A percentile compares a stretch with the other conserved stretches of the same genome.
These are phyloP conservation scores for Parasitella parasitica DNA, from an alignment of 371 early-diverging fungal species.

Conservation along the genomic window DNA sequence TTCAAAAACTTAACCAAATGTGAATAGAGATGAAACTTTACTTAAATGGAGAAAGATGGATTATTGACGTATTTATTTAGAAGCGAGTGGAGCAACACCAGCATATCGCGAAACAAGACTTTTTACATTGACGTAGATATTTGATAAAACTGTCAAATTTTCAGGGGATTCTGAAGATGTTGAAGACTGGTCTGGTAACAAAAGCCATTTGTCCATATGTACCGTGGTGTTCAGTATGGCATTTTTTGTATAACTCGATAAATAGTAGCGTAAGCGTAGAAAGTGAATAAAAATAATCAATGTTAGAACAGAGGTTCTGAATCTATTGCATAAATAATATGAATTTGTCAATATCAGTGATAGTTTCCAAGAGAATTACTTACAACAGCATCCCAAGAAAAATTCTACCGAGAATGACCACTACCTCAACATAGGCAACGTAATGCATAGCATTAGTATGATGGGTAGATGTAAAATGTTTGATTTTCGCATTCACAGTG, in stretches of 20 bases:
- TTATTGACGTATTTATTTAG: neutral
- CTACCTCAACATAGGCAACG: slow-evolving; percentile 80
- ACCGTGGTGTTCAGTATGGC: slow-evolving; percentile 54
- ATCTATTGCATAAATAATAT: slow-evolving; percentile 25
- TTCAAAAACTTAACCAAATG: too few species aligned
- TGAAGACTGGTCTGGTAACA: slow-evolving; percentile 3
- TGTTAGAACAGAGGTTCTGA: slow-evolving; percentile 73
- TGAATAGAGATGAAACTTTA: too few species aligned
- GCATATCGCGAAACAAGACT: slow-evolving; percentile 55
- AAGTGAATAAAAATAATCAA: slow-evolving; percentile 81
- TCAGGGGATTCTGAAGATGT: neutral
- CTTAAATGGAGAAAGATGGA: too few species aligned
- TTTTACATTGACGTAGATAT: slow-evolving; percentile 52
- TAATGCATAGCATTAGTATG: slow-evolving; percentile 68
- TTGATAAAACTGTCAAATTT: slow-evolving; percentile 10
- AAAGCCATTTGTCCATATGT: slow-evolving; percentile 51
- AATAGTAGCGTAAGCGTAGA: slow-evolving; percentile 75
- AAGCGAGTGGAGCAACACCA: neutral
- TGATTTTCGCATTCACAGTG: slow-evolving; percentile 33
- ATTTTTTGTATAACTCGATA: slow-evolving; percentile 63
- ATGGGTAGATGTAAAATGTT: slow-evolving; percentile 60
- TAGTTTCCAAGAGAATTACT: neutral
- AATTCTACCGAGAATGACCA: slow-evolving; percentile 68
- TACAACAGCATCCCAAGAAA: slow-evolving; percentile 63
- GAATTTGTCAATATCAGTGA: too few species aligned